phyloP scores from a whole-genome alignment of 176 grass and related monocot genomes.

The Sorghum bicolor region Sorghum_bicolor_NCBIv3 NC_012870.2:76335501-76336000 shows the following conservation, averaged over 20 bases:
- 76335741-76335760: slow-evolving; percentile 4
- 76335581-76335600: background rate
- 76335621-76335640: background rate
- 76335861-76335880: slow-evolving; percentile 89
- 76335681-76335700: slow-evolving; percentile 3
- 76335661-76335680: background rate
- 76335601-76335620: background rate
- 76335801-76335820: background rate
- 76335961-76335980: slow-evolving; percentile 92
- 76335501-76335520: background rate
- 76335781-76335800: background rate
- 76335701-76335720: slow-evolving; percentile 14
- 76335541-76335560: background rate
- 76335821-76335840: slow-evolving; percentile 20
- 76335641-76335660: background rate
- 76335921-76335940: slow-evolving; percentile 97
- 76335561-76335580: background rate
- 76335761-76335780: background rate
- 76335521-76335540: background rate
- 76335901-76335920: slow-evolving; percentile 89
- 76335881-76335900: slow-evolving; percentile 89
- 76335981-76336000: slow-evolving; percentile 51
- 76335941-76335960: slow-evolving; percentile 99
- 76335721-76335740: background rate
- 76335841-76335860: slow-evolving; percentile 36